These are phyloP conservation scores for Cladobotryum protrusum DNA, from an alignment of 2,329 filamentous ascomycete species.

Conservation along the genomic window DNA sequence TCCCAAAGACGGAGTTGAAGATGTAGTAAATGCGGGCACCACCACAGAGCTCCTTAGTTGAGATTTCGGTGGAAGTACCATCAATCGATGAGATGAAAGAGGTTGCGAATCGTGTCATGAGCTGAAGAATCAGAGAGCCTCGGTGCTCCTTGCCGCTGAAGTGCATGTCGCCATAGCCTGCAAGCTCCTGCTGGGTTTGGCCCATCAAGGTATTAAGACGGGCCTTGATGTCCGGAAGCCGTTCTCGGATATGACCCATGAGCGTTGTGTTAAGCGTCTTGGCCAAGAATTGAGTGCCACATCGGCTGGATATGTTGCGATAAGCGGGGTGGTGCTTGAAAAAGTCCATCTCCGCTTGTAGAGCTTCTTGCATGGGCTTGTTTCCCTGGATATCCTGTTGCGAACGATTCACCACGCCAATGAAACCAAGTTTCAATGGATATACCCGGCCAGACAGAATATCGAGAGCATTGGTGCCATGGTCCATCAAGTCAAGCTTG, in stretches of 20 bases:
- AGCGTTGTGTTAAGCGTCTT: constrained; percentile 93
- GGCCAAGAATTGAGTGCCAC: constrained; percentile 88
- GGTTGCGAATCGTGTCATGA: constrained; percentile 97
- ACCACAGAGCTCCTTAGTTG: constrained; percentile 93
- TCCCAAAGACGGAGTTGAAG: constrained; percentile 97
- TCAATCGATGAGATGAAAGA: constrained; percentile 99
- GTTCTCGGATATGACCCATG: constrained; percentile 93
- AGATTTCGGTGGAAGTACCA: constrained; percentile 96
- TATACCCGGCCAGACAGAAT: constrained; percentile 97
- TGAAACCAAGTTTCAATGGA: constrained; percentile 93
- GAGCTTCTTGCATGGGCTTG: constrained; percentile 87
- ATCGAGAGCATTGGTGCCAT: constrained; percentile 94
- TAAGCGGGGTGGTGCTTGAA: constrained; percentile 97
- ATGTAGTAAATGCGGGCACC: constrained; percentile 97
- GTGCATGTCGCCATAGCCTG: constrained; percentile 95
- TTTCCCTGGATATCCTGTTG: constrained; percentile 97
- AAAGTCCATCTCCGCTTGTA: constrained; percentile 86
- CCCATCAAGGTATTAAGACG: constrained; percentile 97
- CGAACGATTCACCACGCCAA: constrained; percentile 94
- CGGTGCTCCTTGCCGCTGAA: constrained; percentile 97
- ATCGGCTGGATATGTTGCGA: constrained; percentile 87
- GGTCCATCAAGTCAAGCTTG: constrained; percentile 97
- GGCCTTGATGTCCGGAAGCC: constrained; percentile 95
- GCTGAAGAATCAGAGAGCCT: constrained; percentile 87
- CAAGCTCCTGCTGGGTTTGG: constrained; percentile 97